Evolutionary conservation across 192 early-diverging fungal genomes (phyloP), one percentile per base, ranked within the genome.

Genomic region (Rhizophagus clarus): DNA sequence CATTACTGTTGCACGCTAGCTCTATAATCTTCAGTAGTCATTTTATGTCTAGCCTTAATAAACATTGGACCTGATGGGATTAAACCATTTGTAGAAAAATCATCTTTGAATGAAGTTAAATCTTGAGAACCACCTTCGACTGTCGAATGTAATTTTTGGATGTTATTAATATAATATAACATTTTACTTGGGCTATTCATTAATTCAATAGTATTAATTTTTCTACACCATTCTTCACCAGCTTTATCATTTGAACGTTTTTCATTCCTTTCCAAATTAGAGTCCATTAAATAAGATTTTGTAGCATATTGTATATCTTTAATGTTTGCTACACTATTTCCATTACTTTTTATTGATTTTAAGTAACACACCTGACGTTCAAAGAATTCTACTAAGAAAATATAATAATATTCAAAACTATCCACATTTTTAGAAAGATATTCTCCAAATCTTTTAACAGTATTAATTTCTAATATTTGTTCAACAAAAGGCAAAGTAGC

Each of bases 21-120:
- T 71, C 32, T 69, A 60, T 79, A 79, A 32, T 79, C 67, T 40
- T 79, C 77, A 61, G 68, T 49, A 26, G 77, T 79, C 68, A 71
- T 71, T 61, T 20, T 69, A 49, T 40, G 77, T 42, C 26, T 66
- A 32, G 67, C 49, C 40, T 40, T 79, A 28, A 79, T 42, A 60
- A 79, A 79, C 77, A 79, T 79, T 34, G 77, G 68, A n/a, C 68
- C 51, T 7, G 24, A 45, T 45, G 45, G 42, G 51, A 72, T 20
- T 8, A 37, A n/a, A 20, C 9, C 17, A 34, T 28, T 4, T 11
- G 66, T 8, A n/a, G 37, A 42, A n/a, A 29, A 40, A 69, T 12
- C 20, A 22, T 20, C 32, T 69, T 28, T 34, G 1, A 42, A 40
- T 11, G 29, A 17, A 1, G 15, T 29, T 28, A n/a, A 22, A 20